phyloP scores from a whole-genome alignment of 345 rosid species.

The Salix udensis region DNA sequence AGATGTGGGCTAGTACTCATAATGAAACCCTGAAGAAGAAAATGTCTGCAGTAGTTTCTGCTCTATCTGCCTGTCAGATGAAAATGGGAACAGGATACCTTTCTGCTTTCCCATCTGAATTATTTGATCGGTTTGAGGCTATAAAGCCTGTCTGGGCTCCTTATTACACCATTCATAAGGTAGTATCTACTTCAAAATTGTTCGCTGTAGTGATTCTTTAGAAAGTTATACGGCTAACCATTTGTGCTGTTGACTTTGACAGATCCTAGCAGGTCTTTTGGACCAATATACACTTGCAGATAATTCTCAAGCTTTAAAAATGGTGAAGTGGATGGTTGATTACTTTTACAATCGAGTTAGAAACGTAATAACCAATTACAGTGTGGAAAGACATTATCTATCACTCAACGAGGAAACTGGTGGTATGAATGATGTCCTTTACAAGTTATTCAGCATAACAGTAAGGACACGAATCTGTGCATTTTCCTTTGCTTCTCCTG shows the following conservation, averaged over 20 bases:
- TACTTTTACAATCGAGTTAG: constrained; percentile 80
- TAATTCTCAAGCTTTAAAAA: constrained; percentile 60
- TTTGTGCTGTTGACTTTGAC: constrained; percentile 19
- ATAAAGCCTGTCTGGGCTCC: constrained; percentile 92
- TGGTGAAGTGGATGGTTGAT: constrained; percentile 79
- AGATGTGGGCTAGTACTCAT: constrained; percentile 95
- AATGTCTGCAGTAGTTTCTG: constrained; percentile 70
- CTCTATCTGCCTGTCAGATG: constrained; percentile 65
- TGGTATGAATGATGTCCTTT: constrained; percentile 96
- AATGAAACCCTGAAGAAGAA: constrained; percentile 54
- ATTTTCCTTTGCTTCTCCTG: no score
- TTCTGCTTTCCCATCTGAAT: constrained; percentile 83
- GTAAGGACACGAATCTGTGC: no score
- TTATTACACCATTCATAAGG: constrained; percentile 96
- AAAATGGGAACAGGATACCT: constrained; percentile 79
- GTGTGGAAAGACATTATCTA: constrained; percentile 61
- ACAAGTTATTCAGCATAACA: constrained; percentile 60
- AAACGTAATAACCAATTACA: constrained; percentile 56
- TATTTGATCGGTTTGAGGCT: constrained; percentile 80
- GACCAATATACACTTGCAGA: constrained; percentile 74
- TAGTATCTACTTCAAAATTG: constrained; percentile 10
- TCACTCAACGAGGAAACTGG: constrained; percentile 94
- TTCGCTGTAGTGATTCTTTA: background rate
- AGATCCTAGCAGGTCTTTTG: constrained; percentile 88
- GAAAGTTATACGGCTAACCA: background rate